Evolutionary conservation across 2,329 filamentous ascomycete genomes (phyloP).

Genomic region (Alternaria dauci): DNA sequence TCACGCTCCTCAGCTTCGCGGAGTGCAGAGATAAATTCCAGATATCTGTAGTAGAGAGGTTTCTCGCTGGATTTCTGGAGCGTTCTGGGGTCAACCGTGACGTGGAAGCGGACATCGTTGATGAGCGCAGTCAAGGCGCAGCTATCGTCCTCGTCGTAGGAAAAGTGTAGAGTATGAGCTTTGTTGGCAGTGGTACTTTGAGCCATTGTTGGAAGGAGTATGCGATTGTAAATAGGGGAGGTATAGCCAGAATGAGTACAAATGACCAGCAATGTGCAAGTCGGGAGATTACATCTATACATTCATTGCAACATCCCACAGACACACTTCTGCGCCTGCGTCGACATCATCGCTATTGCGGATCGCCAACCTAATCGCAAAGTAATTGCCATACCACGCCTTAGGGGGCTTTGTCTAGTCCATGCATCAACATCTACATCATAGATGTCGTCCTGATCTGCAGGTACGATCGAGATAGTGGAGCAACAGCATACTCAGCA

Average conservation of each 20-base stretch:
- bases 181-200: constrained; percentile 10
- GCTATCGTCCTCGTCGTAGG: constrained; percentile 24
- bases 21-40: constrained; percentile 23
- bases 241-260: not conserved
- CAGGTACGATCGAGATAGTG: constrained; percentile 21
- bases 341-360: constrained; percentile 11
- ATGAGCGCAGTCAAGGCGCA: constrained; percentile 25
- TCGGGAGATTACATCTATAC: constrained; percentile 3
- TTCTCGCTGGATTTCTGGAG: constrained; percentile 25
- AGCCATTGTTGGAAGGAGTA: constrained; percentile 14
- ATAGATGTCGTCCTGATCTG: constrained; percentile 20
- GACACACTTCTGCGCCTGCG: not conserved
- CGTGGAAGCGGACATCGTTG: constrained; percentile 32
- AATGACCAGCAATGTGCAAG: not conserved
- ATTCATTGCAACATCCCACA: not conserved
- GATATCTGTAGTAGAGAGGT: constrained; percentile 27
- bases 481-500: not conserved
- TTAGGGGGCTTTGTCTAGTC: constrained; percentile 12
- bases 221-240: not conserved
- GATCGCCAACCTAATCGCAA: constrained; percentile 7
- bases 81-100: constrained; percentile 17
- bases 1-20: constrained; percentile 28
- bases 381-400: constrained; percentile 10
- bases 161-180: constrained; percentile 24
- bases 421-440: constrained; percentile 23